Evolutionary conservation across 768 basidiomycete species (phyloP), one percentile per base, ranked within the genome.

Genomic region (Boletus subcaerulescens): DNA sequence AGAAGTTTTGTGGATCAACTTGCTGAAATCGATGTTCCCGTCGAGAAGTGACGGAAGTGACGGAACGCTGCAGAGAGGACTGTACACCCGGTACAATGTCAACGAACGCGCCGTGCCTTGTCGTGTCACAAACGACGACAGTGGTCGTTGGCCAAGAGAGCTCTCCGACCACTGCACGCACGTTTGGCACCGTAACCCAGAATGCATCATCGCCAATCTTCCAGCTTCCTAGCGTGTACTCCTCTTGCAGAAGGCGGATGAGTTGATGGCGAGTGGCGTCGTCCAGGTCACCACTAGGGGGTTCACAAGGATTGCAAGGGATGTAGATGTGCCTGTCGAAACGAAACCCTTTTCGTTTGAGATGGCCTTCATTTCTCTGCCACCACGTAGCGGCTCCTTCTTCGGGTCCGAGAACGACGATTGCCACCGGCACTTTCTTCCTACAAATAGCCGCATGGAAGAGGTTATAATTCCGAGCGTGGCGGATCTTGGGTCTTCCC

Each of bases 331-430:
- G 68, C 12, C 55, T 60, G 36, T 52, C 51, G 51, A 74, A 71
- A 18, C 35, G 20, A 55, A 75, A 56, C 12, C 52, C 50, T 42
- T 14, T 52, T 64, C 32, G 39, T 60, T 55, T 38, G 35, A 60
- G 49, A 10, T 49, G 48, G 12, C n/a, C 32, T 36, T 60, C 59
- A 31, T 74, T 74, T 41, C 60, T 50, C 39, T 55, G 52, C 73
- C 71, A 74, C 73, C 50, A 68, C 1, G 47, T 43, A 20, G 55
- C 11, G 11, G 52, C 46, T 22, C 49, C 61, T 22, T 71, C 65
- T 40, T 70, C 60, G 50, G 73, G 66, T 24, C 74, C 71, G 8
- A 70, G 67, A 18, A 74, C 48, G 18, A 64, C 64, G 13, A 71
- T 38, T 2, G 65, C 67, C 20, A 68, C 63, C 0, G 66, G 68